Conservation (phyloP, 352 stramenopile genomes). For the Paralagenidium karlingii region DNA sequence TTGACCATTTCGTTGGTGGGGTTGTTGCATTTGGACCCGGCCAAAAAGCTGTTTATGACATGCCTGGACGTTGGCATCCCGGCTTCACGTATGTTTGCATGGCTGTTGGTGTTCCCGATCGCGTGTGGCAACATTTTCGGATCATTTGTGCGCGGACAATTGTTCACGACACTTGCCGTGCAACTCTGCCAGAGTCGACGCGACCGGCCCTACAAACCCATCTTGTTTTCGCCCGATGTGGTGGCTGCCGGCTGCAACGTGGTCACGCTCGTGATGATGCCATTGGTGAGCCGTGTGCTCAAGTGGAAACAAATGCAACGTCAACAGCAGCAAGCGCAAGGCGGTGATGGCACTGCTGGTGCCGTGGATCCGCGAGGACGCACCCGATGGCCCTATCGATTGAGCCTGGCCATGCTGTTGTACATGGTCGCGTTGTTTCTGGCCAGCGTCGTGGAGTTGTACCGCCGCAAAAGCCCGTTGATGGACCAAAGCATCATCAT, state of each 20-base stretch:
- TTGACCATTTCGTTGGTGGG: not conserved
- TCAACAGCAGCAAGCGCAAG: too few relatives aligned
- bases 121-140: slow-evolving; percentile 30
- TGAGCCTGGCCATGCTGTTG: slow-evolving; percentile 1
- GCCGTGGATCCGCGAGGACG: slow-evolving; percentile 1
- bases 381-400: not conserved
- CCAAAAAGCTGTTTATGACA: slow-evolving; percentile 17
- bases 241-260: too few relatives aligned
- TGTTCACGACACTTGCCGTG: slow-evolving; percentile 52
- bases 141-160: slow-evolving; percentile 50
- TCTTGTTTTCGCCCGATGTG: not conserved
- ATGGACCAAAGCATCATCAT: too few relatives aligned
- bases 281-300: too few relatives aligned
- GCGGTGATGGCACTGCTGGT: too few relatives aligned
- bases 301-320: too few relatives aligned
- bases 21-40: slow-evolving; percentile 18
- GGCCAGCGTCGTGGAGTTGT: slow-evolving; percentile 63
- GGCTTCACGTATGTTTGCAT: slow-evolving; percentile 9
- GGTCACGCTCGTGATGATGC: not conserved
- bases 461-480: slow-evolving; percentile 59
- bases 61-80: slow-evolving; percentile 22
- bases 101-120: too few relatives aligned
- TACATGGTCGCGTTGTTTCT: slow-evolving; percentile 57
- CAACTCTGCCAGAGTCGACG: slow-evolving; percentile 44
- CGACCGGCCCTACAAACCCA: not conserved